Percentiles rank a stretch among this genome's conserved stretches.
Evolutionary conservation across 192 early-diverging fungal species (phyloP).

Genomic region (Rhizophagus sp.): DNA sequence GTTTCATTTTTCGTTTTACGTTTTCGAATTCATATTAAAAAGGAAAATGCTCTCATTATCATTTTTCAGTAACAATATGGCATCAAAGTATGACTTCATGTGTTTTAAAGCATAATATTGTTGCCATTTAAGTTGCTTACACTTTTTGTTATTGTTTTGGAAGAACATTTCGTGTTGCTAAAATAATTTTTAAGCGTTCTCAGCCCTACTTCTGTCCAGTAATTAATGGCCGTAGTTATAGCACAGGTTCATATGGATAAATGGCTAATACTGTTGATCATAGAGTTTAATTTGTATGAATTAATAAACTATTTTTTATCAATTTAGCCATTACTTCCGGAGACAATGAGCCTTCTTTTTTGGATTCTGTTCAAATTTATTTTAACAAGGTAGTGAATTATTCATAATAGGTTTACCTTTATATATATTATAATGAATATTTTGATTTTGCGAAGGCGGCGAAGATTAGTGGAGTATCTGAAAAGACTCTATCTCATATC

Average conservation of each 20-base stretch:
- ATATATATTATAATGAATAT: neutral
- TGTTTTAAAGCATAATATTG: neutral
- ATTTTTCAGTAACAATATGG: neutral
- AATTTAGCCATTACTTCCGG: constrained; percentile 49
- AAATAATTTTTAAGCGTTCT: neutral
- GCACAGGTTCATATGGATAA: neutral
- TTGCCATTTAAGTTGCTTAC: neutral
- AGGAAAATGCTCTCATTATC: neutral
- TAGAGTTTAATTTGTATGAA: neutral
- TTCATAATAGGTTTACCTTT: neutral
- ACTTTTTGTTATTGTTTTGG: neutral
- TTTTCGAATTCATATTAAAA: too few relatives aligned
- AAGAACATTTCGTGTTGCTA: neutral
- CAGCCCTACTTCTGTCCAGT: neutral
- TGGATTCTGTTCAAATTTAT: constrained; percentile 70
- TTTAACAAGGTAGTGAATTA: constrained; percentile 56
- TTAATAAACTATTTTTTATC: neutral
- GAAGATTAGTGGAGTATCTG: constrained; percentile 57
- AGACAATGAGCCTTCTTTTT: constrained; percentile 67
- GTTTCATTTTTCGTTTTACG: too few relatives aligned
- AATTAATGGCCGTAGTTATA: neutral
- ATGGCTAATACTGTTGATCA: neutral
- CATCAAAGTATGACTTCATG: neutral
- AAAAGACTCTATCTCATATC: constrained; percentile 65
- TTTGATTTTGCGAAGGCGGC: constrained; percentile 49